Percentiles rank a stretch among this genome's conserved stretches.
phyloP scores from a whole-genome alignment of 257 asterid genomes.

The Linderniella brevidens region DNA sequence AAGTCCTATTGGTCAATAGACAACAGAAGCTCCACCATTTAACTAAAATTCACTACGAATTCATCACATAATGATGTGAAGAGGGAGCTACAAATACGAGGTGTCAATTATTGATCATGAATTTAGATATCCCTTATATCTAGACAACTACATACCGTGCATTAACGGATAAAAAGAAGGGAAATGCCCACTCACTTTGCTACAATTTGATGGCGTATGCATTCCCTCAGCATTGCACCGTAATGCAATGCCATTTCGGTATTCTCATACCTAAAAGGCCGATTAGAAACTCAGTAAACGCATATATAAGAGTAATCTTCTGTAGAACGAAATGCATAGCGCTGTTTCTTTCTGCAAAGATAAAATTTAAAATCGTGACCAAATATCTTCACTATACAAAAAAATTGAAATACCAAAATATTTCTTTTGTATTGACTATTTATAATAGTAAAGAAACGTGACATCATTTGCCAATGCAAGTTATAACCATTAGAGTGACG shows the following conservation, averaged over 20 bases:
- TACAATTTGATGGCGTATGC: slow-evolving; percentile 96
- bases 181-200: slow-evolving; percentile 48
- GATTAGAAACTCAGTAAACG: slow-evolving; percentile 7
- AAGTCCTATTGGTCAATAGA: too few species aligned
- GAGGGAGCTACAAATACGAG: too few species aligned
- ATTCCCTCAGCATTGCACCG: slow-evolving; percentile 93
- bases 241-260: slow-evolving; percentile 85
- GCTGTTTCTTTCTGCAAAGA: slow-evolving; percentile 6
- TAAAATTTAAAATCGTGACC: not conserved
- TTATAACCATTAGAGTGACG: too few species aligned
- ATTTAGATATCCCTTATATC: too few species aligned
- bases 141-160: too few species aligned
- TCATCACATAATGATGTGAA: too few species aligned
- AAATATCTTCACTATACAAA: not conserved
- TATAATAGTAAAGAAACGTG: not conserved
- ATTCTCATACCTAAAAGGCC: slow-evolving; percentile 46
- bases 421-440: not conserved
- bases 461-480: too few species aligned
- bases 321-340: not conserved
- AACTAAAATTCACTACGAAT: too few species aligned
- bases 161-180: not conserved
- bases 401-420: not conserved
- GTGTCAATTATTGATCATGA: too few species aligned
- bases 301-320: not conserved
- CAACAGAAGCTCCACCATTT: too few species aligned